phyloP scores from a whole-genome alignment of 1,284 basidiomycete genomes.

The Austroboletus novae-zelandiae region DNA sequence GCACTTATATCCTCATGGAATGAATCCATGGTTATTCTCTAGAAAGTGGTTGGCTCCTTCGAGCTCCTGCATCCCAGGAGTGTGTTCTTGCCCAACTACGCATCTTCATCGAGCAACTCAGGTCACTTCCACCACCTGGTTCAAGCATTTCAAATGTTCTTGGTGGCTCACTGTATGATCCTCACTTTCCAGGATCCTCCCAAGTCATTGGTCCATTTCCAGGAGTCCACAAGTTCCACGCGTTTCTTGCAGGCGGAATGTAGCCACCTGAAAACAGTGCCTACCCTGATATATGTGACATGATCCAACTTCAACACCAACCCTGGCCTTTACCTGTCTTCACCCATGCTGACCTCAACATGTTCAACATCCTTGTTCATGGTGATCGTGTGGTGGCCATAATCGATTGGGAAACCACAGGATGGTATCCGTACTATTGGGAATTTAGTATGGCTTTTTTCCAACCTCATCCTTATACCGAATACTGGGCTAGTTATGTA shows the following conservation, averaged over 20 bases:
- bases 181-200: too few relatives aligned
- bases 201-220: constrained; percentile 1
- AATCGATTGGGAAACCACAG: constrained; percentile 4
- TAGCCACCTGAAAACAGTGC: background rate
- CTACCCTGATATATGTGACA: background rate
- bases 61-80: background rate
- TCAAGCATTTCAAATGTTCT: background rate
- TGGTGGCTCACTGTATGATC: constrained; percentile 1
- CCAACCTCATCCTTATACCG: background rate
- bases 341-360: too few relatives aligned
- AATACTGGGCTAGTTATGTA: background rate
- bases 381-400: too few relatives aligned
- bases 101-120: constrained; percentile 6
- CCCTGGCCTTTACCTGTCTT: too few relatives aligned
- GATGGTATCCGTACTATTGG: constrained; percentile 6
- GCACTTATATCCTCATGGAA: constrained; percentile 13
- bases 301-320: background rate
- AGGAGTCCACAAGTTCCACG: constrained; percentile 1
- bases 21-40: background rate
- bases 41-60: background rate
- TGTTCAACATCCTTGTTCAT: too few relatives aligned
- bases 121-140: background rate
- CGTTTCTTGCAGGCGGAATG: background rate
- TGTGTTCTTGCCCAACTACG: constrained; percentile 1
- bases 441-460: background rate